A percentile compares a stretch with the other conserved stretches of the same genome.
Conservation (phyloP, 805 yeast genomes). For the Yarrowia keelungensis region DNA sequence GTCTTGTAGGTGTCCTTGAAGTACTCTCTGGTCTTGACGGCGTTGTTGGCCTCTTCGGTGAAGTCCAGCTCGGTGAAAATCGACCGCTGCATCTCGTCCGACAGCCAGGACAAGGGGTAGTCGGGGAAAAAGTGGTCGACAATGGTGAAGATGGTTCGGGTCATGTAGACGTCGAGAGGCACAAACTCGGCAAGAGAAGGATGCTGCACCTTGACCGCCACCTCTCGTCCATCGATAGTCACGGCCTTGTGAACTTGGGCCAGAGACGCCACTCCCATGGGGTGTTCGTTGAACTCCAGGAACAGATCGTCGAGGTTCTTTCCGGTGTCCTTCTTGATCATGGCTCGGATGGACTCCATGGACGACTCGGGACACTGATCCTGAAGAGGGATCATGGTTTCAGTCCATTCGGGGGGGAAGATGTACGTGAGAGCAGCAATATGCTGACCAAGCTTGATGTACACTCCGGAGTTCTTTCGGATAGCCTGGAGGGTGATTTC, state of each 20-base stretch:
- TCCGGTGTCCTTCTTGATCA: conserved; percentile 76
- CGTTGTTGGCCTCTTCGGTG: conserved; percentile 82
- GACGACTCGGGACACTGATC: conserved; percentile 87
- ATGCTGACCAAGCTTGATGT: conserved; percentile 95
- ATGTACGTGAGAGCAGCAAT: conserved; percentile 89
- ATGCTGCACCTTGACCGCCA: conserved; percentile 95
- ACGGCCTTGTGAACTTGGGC: conserved; percentile 93
- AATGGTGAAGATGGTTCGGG: conserved; percentile 73
- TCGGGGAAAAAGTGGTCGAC: conserved; percentile 87
- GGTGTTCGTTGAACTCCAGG: conserved; percentile 66
- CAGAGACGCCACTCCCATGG: conserved; percentile 93
- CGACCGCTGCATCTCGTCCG: conserved; percentile 86
- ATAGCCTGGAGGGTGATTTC: conserved; percentile 76
- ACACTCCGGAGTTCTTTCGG: conserved; percentile 88
- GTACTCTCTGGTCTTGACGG: conserved; percentile 69
- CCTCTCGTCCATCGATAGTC: conserved; percentile 66
- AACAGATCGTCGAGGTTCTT: conserved; percentile 66
- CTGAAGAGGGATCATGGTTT: conserved; percentile 90
- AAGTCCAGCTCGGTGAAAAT: conserved; percentile 93
- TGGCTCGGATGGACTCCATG: conserved; percentile 65
- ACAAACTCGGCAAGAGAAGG: conserved; percentile 87
- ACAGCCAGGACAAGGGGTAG: conserved; percentile 93
- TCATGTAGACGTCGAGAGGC: conserved; percentile 84
- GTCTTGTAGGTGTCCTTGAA: conserved; percentile 61
- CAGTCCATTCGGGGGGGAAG: conserved; percentile 93